Conservation (phyloP, 1,284 basidiomycete species). For the Tilletia caries region DNA sequence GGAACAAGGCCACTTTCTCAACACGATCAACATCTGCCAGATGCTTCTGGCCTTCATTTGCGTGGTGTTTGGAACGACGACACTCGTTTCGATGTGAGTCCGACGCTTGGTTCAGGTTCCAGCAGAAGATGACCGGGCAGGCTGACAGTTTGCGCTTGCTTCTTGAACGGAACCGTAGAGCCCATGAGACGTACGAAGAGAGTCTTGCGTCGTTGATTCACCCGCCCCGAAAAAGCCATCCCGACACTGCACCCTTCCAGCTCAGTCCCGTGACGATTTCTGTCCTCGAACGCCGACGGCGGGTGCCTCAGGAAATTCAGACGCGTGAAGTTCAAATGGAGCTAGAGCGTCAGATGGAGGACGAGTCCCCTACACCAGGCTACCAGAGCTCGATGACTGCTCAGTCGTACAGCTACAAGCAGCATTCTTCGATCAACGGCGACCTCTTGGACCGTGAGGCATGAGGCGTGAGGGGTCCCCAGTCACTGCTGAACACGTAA, state of each 20-base stretch:
- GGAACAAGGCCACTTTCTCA: not conserved
- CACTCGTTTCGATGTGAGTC: not conserved
- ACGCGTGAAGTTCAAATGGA: not conserved
- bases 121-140: no score
- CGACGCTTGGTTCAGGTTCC: no score
- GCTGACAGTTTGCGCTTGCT: no score
- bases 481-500: no score
- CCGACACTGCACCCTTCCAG: not conserved
- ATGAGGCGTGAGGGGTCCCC: no score
- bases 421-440: no score
- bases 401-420: no score
- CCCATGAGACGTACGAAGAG: slow-evolving; percentile 4
- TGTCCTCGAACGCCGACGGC: not conserved
- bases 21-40: not conserved
- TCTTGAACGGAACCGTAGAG: not conserved
- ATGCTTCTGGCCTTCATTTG: not conserved
- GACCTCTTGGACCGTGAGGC: no score
- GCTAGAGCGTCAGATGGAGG: not conserved
- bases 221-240: not conserved
- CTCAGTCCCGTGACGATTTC: not conserved
- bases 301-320: not conserved
- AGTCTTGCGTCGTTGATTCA: not conserved
- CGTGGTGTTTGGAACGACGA: slow-evolving; percentile 8
- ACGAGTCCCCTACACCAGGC: not conserved
- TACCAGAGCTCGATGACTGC: no score